Percentiles rank a stretch among this genome's conserved stretches.
Evolutionary conservation across 768 basidiomycete species (phyloP).

Genomic region (Russula brevipes): DNA sequence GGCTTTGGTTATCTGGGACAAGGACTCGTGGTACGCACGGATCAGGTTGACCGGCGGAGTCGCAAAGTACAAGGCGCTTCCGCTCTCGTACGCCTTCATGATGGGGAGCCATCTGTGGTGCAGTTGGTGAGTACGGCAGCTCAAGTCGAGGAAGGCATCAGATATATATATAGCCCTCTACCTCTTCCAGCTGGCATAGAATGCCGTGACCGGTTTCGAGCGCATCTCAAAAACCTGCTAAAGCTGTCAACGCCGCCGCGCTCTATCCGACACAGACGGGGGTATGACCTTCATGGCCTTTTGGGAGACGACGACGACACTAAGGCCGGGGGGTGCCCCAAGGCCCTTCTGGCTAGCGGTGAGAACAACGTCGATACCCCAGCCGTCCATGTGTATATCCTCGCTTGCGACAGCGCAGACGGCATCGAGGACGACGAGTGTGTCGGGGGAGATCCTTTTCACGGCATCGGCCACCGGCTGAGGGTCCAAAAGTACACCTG

Average conservation of each 20-base stretch:
- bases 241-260: neutral
- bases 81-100: conserved; percentile 89
- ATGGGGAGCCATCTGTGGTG: conserved; percentile 74
- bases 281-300: conserved; percentile 60
- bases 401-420: conserved; percentile 96
- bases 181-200: conserved; percentile 91
- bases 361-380: conserved; percentile 87
- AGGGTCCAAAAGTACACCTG: conserved; percentile 81
- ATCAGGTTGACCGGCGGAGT: conserved; percentile 94
- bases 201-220: conserved; percentile 60
- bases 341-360: conserved; percentile 88
- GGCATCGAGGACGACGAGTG: conserved; percentile 87
- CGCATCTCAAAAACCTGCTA: conserved; percentile 55
- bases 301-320: conserved; percentile 76
- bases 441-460: conserved; percentile 69
- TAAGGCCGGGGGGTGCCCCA: conserved; percentile 92
- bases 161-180: conserved; percentile 31
- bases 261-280: neutral
- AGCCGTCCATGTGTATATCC: conserved; percentile 89
- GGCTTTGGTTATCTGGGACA: conserved; percentile 61
- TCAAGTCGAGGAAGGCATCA: neutral
- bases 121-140: conserved; percentile 1
- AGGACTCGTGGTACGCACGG: conserved; percentile 82
- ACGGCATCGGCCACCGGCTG: conserved; percentile 74
- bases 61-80: conserved; percentile 83